Base-by-base conservation (phyloP, 139 green algal species). In the Volvox reticuliferus region DNA sequence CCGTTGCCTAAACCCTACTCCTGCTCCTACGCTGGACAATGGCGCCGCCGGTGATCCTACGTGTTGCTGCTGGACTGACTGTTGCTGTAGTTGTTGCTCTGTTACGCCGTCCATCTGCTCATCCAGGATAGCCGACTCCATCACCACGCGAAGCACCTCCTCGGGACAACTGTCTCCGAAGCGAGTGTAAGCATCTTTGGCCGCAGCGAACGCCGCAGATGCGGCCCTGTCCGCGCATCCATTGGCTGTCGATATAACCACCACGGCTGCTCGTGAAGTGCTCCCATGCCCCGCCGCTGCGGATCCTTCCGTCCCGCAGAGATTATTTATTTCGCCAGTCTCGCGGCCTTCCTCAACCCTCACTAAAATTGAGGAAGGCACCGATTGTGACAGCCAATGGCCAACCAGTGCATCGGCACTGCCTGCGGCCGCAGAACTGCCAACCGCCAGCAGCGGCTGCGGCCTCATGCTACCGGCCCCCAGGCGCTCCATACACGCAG, bases 21-120 rank as follows among this genome's bases (percentile, higher is more conserved):
- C 44, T 55, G 44, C 44, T 55, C 44, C 44, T 9, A 55, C 44
- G 9, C 44, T 55, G 44, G 44, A 55, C 44, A 55, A 9, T 55
- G 5, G 44, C 44, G 44, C 44, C 9, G 44, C 44, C 67, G 67
- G 67, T 75, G 67, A 75, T 75, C 67, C 67, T 28, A 12, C 22
- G 22, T 26, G 67, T 28, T 32, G 67, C 67, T 75, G 67, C 67
- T 75, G 71, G 26, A 36, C 2, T 30, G 24, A 30, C 71, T 35
- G 71, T 9, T 79, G 71, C 62, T 62, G 62, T 32, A 33, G 81
- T 30, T 62, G 35, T 19, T 71, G 69, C 69, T 90, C 86, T 30
- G 86, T 90, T 13, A 83, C 86, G 6, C 73, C 86, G 30, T 90
- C 86, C 86, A 90, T 90, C 73, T 90, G 86, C 50, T 84, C 50